phyloP scores from a whole-genome alignment of 495 filamentous ascomycete genomes.

The Xylaria telfairii region DNA sequence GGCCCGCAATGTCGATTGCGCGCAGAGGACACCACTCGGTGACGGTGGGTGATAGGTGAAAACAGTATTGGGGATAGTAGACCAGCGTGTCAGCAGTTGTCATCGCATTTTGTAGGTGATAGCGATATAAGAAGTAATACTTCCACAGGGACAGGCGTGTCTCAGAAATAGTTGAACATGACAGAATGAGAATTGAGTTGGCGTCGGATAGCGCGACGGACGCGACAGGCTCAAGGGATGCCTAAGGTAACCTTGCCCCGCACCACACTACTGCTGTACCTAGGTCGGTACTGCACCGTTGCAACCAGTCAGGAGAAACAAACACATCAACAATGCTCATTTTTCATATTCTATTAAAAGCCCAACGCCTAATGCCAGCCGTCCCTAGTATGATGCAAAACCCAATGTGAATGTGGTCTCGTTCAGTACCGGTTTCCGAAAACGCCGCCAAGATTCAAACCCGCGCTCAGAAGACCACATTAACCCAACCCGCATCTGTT shows the following conservation, averaged over 20 bases:
- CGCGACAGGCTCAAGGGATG: constrained; percentile 16
- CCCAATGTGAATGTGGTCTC: neutral
- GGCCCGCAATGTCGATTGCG: constrained; percentile 67
- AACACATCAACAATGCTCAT: neutral
- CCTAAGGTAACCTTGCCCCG: constrained; percentile 1
- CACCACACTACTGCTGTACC: neutral
- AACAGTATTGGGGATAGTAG: constrained; percentile 83
- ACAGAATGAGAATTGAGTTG: neutral
- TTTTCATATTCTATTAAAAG: neutral
- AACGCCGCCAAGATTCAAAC: constrained; percentile 20
- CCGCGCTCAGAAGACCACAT: neutral
- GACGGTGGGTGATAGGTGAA: constrained; percentile 80
- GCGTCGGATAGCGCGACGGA: constrained; percentile 24
- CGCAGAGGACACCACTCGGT: constrained; percentile 83
- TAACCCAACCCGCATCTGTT: neutral
- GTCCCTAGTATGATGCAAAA: constrained; percentile 1
- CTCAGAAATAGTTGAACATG: constrained; percentile 27
- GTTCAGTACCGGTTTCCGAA: neutral
- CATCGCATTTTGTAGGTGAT: constrained; percentile 57
- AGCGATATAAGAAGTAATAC: constrained; percentile 27
- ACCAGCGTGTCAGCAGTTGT: constrained; percentile 42
- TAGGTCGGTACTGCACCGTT: neutral
- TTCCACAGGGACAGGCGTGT: constrained; percentile 13
- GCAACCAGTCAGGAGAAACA: neutral
- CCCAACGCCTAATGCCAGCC: constrained; percentile 8